Evolutionary conservation across 306 rosid genomes (phyloP), one percentile per base, ranked within the genome.

Genomic region (Phaseolus lunatus): DNA sequence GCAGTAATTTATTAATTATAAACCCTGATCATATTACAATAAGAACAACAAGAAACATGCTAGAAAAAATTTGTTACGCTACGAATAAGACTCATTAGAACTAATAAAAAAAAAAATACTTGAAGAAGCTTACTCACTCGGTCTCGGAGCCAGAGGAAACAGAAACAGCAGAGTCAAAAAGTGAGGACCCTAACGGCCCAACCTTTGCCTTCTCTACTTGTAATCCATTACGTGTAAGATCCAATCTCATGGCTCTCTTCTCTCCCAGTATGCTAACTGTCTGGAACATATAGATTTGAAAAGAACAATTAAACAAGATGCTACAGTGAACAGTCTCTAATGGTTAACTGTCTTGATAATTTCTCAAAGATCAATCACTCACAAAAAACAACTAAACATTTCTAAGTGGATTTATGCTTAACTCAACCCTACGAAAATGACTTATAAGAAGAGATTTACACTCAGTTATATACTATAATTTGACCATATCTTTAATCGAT

Each of bases 81-180:
- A 67, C 43, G 61, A 75, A 64, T 75, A n/a, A n/a, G n/a, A 66
- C 47, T 56, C 20, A 22, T 41, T 8, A 56, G 56, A 75, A 70
- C 64, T 68, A 47, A 62, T 67, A 44, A 61, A 37, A 35, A 37
- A 35, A 33, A 52, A 52, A 63, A 67, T 85, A 69, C 75, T 27
- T 22, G 86, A 86, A 83, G 88, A 75, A 66, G 88, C 85, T 77
- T 83, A 93, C 97, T 82, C 82, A 94, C 98, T 81, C 75, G 5
- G 89, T 92, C 97, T 79, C 77, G 6, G 90, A 77, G 81, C 81
- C 79, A 82, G 86, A 88, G 57, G 97, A 84, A 68, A 95, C 61
- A 59, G 97, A 95, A 80, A 95, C 92, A 22, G 99, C 99, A 75
- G 99, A 92, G 88, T 95, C 99, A 77, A 95, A 92, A 79, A 91